Conservation (phyloP, 1,284 basidiomycete species). For the Uromyces viciae-fabae region DNA sequence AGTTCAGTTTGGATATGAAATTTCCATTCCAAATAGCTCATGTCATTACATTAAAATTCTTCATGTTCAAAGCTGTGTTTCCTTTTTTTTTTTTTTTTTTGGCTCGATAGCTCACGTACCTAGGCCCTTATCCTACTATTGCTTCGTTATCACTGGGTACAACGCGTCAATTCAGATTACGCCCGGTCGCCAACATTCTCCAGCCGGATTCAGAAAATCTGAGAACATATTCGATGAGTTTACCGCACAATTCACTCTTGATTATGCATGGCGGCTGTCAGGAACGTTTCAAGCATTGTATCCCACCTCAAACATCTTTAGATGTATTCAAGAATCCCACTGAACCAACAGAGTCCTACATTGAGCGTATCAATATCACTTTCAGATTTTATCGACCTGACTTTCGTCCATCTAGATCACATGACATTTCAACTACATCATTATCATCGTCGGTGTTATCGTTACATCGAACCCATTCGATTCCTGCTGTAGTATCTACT, state of each 20-base stretch:
- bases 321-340: conserved; percentile 68
- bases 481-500: conserved; percentile 50
- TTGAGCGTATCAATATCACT: conserved; percentile 48
- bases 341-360: background rate
- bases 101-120: conserved; percentile 63
- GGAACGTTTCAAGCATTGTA: conserved; percentile 77
- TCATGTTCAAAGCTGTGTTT: background rate
- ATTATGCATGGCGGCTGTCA: conserved; percentile 90
- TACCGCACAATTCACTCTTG: conserved; percentile 80
- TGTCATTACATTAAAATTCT: conserved; percentile 56
- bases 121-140: conserved; percentile 87
- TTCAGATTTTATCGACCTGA: conserved; percentile 72
- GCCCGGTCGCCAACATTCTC: conserved; percentile 63
- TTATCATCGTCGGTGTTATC: background rate
- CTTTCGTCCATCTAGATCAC: conserved; percentile 66
- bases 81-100: background rate
- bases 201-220: conserved; percentile 57
- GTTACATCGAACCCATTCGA: too few relatives aligned
- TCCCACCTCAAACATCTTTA: conserved; percentile 70
- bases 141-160: conserved; percentile 84
- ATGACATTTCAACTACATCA: conserved; percentile 55
- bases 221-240: conserved; percentile 75
- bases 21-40: conserved; percentile 56
- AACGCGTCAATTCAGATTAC: conserved; percentile 57
- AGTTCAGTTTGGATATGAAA: background rate